Evolutionary conservation across 768 basidiomycete genomes (phyloP).

Genomic region (Hirschioporus abietinus): DNA sequence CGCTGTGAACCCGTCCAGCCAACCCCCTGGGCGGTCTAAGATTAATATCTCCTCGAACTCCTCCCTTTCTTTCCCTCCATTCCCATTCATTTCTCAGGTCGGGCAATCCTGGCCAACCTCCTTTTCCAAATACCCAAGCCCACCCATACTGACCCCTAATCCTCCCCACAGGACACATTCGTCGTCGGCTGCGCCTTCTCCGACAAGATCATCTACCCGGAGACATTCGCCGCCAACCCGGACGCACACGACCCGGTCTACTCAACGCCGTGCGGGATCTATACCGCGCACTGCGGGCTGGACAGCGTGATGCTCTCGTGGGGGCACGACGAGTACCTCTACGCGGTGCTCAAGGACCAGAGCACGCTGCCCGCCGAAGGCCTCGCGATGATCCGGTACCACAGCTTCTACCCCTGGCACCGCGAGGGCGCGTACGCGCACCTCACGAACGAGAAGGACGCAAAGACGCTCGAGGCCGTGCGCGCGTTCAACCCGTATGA

Average conservation of each 20-base stretch:
- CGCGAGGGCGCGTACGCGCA: slow-evolving; percentile 81
- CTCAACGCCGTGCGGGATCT: slow-evolving; percentile 69
- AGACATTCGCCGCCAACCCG: slow-evolving; percentile 71
- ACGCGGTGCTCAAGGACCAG: slow-evolving; percentile 79
- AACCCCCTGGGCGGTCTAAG: background rate
- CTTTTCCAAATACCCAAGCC: slow-evolving; percentile 9
- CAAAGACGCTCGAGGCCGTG: slow-evolving; percentile 62
- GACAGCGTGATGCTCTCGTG: slow-evolving; percentile 86
- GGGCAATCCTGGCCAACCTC: background rate
- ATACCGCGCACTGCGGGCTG: slow-evolving; percentile 72
- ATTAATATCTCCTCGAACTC: background rate
- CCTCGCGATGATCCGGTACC: slow-evolving; percentile 89
- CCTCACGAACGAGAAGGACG: slow-evolving; percentile 70
- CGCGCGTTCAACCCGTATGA: slow-evolving; percentile 92
- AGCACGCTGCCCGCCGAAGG: slow-evolving; percentile 75
- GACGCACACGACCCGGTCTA: slow-evolving; percentile 61
- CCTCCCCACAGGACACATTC: slow-evolving; percentile 50
- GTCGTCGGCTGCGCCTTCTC: slow-evolving; percentile 85
- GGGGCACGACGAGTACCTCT: slow-evolving; percentile 94
- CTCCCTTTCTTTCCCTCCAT: background rate
- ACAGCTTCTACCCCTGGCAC: slow-evolving; percentile 96
- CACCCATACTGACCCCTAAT: slow-evolving; percentile 6
- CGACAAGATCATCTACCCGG: slow-evolving; percentile 76
- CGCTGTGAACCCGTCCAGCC: background rate
- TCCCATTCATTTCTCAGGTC: background rate